phyloP scores from a whole-genome alignment of 2,329 filamentous ascomycete genomes.

The Penicillium verrucosum region DNA sequence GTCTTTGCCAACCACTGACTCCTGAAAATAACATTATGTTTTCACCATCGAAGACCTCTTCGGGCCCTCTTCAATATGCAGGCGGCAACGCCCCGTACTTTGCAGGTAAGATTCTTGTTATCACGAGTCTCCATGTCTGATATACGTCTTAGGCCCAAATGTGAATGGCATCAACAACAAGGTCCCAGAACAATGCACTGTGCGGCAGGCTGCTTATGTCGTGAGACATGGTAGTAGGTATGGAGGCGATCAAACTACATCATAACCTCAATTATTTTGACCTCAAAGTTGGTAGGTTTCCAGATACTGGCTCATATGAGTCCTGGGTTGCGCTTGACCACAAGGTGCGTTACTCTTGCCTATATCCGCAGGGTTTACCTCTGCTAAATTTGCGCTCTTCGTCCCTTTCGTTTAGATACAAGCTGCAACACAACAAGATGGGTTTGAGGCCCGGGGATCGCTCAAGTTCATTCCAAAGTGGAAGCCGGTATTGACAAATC shows the following conservation, averaged over 20 bases:
- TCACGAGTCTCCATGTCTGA: not conserved
- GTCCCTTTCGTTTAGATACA: constrained; percentile 46
- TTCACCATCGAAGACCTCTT: not conserved
- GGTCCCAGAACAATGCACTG: constrained; percentile 55
- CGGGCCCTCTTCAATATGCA: constrained; percentile 47
- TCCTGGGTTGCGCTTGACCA: constrained; percentile 48
- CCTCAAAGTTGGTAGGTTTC: constrained; percentile 27
- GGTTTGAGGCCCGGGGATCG: constrained; percentile 53
- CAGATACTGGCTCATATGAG: constrained; percentile 58
- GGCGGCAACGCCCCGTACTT: constrained; percentile 56
- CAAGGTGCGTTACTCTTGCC: constrained; percentile 13
- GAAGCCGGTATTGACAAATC: constrained; percentile 56
- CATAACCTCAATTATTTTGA: not conserved
- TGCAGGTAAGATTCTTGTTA: constrained; percentile 40
- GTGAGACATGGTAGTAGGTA: constrained; percentile 62
- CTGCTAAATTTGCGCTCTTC: not conserved
- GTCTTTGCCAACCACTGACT: not conserved
- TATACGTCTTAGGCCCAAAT: constrained; percentile 48
- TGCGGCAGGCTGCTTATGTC: constrained; percentile 61
- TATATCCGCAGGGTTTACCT: not conserved
- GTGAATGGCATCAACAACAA: constrained; percentile 54
- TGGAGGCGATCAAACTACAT: not conserved
- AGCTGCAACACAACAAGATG: constrained; percentile 31
- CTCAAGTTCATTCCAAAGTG: constrained; percentile 59
- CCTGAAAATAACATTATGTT: not conserved